Evolutionary conservation across 331 rosid genomes (phyloP).

Genomic region (Acacia pycnantha): DNA sequence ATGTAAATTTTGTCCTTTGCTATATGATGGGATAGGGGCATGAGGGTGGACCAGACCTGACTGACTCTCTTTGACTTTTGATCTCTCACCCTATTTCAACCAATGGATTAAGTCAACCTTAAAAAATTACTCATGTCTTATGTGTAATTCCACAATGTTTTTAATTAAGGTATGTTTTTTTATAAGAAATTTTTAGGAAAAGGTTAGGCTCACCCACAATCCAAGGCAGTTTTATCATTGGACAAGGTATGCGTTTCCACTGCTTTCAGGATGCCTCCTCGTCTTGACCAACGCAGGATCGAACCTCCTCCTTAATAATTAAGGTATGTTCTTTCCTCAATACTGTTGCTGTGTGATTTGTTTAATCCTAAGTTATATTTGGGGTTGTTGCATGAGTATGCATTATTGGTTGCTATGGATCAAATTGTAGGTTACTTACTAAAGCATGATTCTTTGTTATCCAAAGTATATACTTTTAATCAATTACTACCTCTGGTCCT

Average conservation of each 20-base stretch:
- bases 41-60: slow-evolving; percentile 37
- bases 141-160: slow-evolving; percentile 20
- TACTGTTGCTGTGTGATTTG: slow-evolving; percentile 7
- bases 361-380: slow-evolving; percentile 7
- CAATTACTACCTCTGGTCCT: no score
- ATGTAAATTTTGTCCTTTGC: slow-evolving; percentile 58
- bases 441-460: slow-evolving; percentile 21
- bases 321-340: background rate
- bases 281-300: no score
- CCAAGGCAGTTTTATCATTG: no score
- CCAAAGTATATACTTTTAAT: background rate
- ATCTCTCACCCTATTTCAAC: slow-evolving; percentile 53
- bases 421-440: slow-evolving; percentile 47
- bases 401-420: slow-evolving; percentile 32
- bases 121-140: slow-evolving; percentile 32
- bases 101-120: slow-evolving; percentile 72
- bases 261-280: no score
- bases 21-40: slow-evolving; percentile 51
- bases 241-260: no score
- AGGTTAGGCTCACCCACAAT: no score
- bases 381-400: slow-evolving; percentile 28
- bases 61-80: slow-evolving; percentile 28
- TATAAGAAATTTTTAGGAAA: no score
- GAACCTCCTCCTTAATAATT: no score
- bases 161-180: slow-evolving; percentile 12